A percentile compares a stretch with the other conserved stretches of the same genome.
Conservation (phyloP, 2,329 filamentous ascomycete genomes). For the Xylariales sp. region DNA sequence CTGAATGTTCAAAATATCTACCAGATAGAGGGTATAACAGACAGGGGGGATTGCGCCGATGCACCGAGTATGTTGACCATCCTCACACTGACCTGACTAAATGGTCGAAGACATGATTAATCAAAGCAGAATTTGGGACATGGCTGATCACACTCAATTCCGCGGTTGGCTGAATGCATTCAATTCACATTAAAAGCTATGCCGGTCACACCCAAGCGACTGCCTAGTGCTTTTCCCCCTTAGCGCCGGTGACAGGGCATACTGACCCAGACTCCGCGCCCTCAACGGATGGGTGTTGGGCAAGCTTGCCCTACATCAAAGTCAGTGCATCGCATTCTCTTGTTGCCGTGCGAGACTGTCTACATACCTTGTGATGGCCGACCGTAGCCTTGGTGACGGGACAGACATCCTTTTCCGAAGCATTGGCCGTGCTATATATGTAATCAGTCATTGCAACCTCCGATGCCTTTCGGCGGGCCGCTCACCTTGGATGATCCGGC, state of each 20-base stretch:
- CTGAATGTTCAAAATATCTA: too few species aligned
- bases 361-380: conserved; percentile 32
- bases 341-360: too few species aligned
- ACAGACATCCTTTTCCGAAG: conserved; percentile 28
- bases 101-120: too few species aligned
- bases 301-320: conserved; percentile 29
- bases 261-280: conserved; percentile 25
- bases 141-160: too few species aligned
- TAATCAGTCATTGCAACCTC: not conserved
- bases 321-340: too few species aligned
- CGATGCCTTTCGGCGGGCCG: conserved; percentile 14
- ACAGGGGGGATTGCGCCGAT: too few species aligned
- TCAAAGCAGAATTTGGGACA: too few species aligned
- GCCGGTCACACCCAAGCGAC: not conserved
- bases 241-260: conserved; percentile 34
- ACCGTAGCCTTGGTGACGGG: conserved; percentile 38
- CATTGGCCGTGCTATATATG: conserved; percentile 23
- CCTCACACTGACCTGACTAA: too few species aligned
- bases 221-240: conserved; percentile 3
- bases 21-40: too few species aligned
- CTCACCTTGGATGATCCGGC: conserved; percentile 32
- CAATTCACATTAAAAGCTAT: too few species aligned
- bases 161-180: too few species aligned
- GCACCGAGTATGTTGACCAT: too few species aligned
- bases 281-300: conserved; percentile 30